Base-by-base conservation (phyloP, 495 filamentous ascomycete genomes). In the Lasiosphaeria ovina region DNA sequence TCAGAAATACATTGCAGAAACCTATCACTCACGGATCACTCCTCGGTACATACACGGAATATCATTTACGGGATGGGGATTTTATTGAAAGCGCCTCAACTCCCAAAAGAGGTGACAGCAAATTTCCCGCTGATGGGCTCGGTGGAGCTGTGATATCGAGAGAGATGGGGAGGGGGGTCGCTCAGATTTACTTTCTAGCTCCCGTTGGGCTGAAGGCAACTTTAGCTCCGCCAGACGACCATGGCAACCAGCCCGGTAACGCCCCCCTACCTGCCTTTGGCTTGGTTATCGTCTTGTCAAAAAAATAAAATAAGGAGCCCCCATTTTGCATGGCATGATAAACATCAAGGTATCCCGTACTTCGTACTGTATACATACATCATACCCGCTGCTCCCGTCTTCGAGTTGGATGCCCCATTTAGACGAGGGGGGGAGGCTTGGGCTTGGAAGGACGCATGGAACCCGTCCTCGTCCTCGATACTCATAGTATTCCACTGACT, bases 171-270 rank as follows among this genome's bases (percentile, higher is more conserved):
- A 40, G 40, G 50, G 59, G 55, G 51, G 59, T 59, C 61, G 34
- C 11, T 35, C 56, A 40, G 17, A 32, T 44, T 60, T 58, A 63
- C 66, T 60, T 67, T 70, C 69, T 67, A 67, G 68, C 47, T 70
- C 68, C 68, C 70, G 68, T 62, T 69, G 70, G 70, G 66, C 68
- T 72, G 69, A 58, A 58, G 57, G 64, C 48, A 60, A 60, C 24
- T 24, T 59, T 63, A 61, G 64, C 57, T 58, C 31, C 24, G 17
- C 55, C 55, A 62, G 42, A 47, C 54, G 59, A 55, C 42, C 62
- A 58, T 58, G 57, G 54, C 54, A 59, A 64, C 51, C 62, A 60
- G 50, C 33, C 16, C 12, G 35, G 17, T 38, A 35, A 6, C 51
- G 10, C n/a, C 48, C 36, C 35, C 55, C 24, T 24, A 24, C 24